Conservation (phyloP, 768 basidiomycete genomes). For the Rubroboletus satanas region DNA sequence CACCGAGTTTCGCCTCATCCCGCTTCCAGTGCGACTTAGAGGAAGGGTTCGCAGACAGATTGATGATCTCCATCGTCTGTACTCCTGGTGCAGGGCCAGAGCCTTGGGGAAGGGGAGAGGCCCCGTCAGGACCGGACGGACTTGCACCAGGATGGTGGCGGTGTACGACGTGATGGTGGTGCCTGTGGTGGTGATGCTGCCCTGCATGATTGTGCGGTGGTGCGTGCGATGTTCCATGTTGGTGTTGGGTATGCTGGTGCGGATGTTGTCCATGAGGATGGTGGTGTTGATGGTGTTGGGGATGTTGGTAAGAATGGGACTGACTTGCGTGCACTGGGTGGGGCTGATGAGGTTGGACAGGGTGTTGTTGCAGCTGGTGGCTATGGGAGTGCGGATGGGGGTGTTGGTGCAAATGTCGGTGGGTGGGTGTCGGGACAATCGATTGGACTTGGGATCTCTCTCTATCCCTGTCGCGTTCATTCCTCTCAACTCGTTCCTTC, state of each 20-base stretch:
- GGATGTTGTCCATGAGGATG: conserved; percentile 29
- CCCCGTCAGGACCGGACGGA: conserved; percentile 26
- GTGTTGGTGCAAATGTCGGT: conserved; percentile 35
- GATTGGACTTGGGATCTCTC: conserved; percentile 29
- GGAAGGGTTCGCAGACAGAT: conserved; percentile 35
- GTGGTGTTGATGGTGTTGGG: conserved; percentile 28
- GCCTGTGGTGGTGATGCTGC: conserved; percentile 50
- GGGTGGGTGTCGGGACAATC: conserved; percentile 20
- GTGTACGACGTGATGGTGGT: conserved; percentile 42
- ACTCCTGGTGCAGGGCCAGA: conserved; percentile 33
- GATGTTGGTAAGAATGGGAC: conserved; percentile 32
- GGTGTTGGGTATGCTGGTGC: conserved; percentile 32
- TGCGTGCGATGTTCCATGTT: conserved; percentile 29
- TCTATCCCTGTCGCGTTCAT: conserved; percentile 27
- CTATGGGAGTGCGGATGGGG: conserved; percentile 33
- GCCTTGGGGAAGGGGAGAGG: conserved; percentile 34
- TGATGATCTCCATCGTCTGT: conserved; percentile 52
- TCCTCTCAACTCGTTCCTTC: conserved; percentile 23
- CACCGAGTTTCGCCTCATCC: conserved; percentile 30
- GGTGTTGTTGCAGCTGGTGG: conserved; percentile 31
- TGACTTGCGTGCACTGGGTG: conserved; percentile 28
- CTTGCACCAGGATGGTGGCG: conserved; percentile 43
- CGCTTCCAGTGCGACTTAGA: conserved; percentile 39
- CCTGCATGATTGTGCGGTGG: conserved; percentile 43
- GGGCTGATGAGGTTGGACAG: conserved; percentile 21